A percentile compares a stretch with the other conserved stretches of the same genome.
Evolutionary conservation across 75 land plant genomes (phyloP).

Genomic region (Adiantum capillusveneris): DNA sequence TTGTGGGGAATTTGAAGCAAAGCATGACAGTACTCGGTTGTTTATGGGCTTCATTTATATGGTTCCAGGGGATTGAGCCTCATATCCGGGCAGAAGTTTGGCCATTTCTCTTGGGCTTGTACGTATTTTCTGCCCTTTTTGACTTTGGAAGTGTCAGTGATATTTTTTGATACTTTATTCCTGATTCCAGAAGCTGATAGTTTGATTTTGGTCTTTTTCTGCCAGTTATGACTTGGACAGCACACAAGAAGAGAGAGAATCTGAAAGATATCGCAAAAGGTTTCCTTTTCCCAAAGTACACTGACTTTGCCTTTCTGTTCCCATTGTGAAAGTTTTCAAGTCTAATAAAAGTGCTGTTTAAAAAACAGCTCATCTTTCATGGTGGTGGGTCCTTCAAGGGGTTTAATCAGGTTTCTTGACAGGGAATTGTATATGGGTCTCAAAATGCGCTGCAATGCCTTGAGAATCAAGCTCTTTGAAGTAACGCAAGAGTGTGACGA

Average conservation of each 20-base stretch:
- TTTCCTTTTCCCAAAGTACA: slow-evolving; percentile 13
- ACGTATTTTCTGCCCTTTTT: slow-evolving; percentile 13
- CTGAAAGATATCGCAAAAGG: slow-evolving; percentile 35
- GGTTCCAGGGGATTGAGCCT: slow-evolving; percentile 65
- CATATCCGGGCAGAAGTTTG: slow-evolving; percentile 70
- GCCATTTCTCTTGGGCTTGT: slow-evolving; percentile 89
- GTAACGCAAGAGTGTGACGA: not conserved
- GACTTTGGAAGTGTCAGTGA: no score
- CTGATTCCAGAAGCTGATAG: no score
- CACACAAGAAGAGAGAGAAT: slow-evolving; percentile 40
- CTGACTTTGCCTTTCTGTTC: no score
- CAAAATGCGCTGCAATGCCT: not conserved
- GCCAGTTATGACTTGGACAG: slow-evolving; percentile 54
- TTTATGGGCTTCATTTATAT: not conserved
- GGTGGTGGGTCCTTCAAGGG: no score
- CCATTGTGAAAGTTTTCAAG: no score
- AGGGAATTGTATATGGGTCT: slow-evolving; percentile 1
- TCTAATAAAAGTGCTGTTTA: no score
- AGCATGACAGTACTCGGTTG: no score
- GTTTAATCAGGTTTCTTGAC: no score
- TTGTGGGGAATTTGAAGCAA: no score
- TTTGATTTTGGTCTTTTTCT: not conserved
- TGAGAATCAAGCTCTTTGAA: not conserved
- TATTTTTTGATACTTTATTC: no score
- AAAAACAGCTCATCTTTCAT: no score